Evolutionary conservation across 768 basidiomycete species (phyloP).

Genomic region (Rhizopogon rudus): DNA sequence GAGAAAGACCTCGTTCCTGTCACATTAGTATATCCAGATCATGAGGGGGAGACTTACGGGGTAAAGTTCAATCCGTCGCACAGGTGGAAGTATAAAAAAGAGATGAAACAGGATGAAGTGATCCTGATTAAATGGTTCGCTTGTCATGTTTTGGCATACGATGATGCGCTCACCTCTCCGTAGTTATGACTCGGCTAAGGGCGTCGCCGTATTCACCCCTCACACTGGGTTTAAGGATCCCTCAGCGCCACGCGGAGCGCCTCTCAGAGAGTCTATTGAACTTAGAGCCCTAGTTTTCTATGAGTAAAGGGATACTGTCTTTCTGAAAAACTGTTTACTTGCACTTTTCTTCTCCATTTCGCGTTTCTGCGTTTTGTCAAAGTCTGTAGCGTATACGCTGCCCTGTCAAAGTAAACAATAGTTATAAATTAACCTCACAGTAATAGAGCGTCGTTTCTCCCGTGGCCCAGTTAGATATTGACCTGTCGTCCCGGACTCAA

Average conservation of each 20-base stretch:
- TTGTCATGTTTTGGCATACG: not conserved
- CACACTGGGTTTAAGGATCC: constrained; percentile 62
- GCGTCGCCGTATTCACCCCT: constrained; percentile 51
- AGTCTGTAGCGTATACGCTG: not conserved
- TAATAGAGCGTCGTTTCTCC: too few relatives aligned
- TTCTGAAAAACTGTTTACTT: not conserved
- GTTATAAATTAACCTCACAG: too few relatives aligned
- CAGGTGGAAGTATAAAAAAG: constrained; percentile 47
- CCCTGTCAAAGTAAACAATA: too few relatives aligned
- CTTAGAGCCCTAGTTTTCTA: constrained; percentile 62
- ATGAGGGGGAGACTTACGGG: constrained; percentile 47
- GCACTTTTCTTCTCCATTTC: not conserved
- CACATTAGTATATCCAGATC: constrained; percentile 42
- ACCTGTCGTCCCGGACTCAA: too few relatives aligned
- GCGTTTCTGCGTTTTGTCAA: not conserved
- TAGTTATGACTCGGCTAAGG: constrained; percentile 38
- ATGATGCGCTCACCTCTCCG: not conserved
- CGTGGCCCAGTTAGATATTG: too few relatives aligned
- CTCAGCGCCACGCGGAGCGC: constrained; percentile 43
- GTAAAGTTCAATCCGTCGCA: constrained; percentile 43
- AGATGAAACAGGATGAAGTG: constrained; percentile 43
- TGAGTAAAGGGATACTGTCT: constrained; percentile 23
- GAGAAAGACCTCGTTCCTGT: constrained; percentile 39
- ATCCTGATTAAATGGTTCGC: constrained; percentile 50
- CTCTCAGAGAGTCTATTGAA: constrained; percentile 55